These are phyloP conservation scores for Populus simonii DNA, from an alignment of 345 rosid species.

Conservation along the genomic window DNA sequence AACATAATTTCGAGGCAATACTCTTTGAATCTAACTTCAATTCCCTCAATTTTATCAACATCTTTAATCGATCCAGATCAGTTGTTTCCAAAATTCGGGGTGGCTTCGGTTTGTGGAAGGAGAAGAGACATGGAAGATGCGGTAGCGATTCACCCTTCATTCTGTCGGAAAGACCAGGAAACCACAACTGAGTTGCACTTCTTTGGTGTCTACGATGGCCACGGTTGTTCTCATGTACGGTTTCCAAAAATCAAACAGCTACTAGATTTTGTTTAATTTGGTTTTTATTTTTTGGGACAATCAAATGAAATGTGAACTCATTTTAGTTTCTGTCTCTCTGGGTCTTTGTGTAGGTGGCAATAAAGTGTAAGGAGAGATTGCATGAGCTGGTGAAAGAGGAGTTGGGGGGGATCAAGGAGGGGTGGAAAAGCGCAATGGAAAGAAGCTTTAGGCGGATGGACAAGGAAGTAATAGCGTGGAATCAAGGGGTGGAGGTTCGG, in stretches of 20 bases:
- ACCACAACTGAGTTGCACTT: conserved; percentile 41
- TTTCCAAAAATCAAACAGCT: no score
- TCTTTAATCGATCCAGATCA: not conserved
- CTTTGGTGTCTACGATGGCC: conserved; percentile 76
- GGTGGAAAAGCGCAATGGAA: conserved; percentile 53
- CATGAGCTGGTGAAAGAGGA: conserved; percentile 59
- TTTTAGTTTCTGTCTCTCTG: not conserved
- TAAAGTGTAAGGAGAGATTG: conserved; percentile 54
- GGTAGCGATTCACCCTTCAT: conserved; percentile 53
- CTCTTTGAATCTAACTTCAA: conserved; percentile 9
- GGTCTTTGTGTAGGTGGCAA: conserved; percentile 46
- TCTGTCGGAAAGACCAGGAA: conserved; percentile 26
- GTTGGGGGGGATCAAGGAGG: not conserved
- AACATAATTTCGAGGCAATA: not conserved
- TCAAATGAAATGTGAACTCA: not conserved
- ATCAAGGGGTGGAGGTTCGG: conserved; percentile 4
- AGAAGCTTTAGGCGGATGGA: conserved; percentile 70
- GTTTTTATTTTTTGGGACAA: not conserved
- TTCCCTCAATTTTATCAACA: not conserved
- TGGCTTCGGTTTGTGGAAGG: conserved; percentile 73
- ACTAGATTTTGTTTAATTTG: not conserved
- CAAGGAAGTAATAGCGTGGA: conserved; percentile 39
- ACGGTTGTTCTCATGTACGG: conserved; percentile 74
- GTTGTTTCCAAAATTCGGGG: conserved; percentile 54
- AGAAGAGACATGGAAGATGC: conserved; percentile 92